Percentiles rank a stretch among this genome's conserved stretches.
Conservation (phyloP, 2,329 filamentous ascomycete species). For the Aureobasidium subglaciale region DNA sequence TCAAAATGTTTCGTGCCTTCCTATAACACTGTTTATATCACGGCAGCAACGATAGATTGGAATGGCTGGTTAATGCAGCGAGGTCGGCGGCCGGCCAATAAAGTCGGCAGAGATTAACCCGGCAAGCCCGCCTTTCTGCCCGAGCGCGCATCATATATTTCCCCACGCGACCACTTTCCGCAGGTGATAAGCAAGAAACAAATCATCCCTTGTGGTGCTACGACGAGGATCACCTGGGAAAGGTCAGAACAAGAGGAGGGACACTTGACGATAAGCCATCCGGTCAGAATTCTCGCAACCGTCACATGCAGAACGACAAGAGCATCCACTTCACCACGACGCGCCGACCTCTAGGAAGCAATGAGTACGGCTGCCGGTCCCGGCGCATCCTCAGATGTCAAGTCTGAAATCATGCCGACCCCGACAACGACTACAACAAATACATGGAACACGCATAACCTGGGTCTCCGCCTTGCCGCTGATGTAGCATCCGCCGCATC, state of each 20-base stretch:
- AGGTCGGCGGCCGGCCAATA: neutral
- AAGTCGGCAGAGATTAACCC: neutral
- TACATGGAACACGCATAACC: slow-evolving; percentile 67
- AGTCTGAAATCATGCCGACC: neutral
- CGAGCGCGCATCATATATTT: neutral
- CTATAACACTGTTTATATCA: neutral
- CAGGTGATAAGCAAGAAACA: neutral
- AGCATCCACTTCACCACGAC: neutral
- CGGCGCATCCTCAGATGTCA: slow-evolving; percentile 17
- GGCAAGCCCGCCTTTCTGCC: neutral
- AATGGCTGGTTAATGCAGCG: neutral
- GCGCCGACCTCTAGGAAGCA: slow-evolving; percentile 19
- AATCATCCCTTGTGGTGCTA: neutral
- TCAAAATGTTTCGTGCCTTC: neutral
- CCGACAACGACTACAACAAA: slow-evolving; percentile 12
- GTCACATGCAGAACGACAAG: slow-evolving; percentile 1
- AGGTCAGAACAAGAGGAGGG: neutral
- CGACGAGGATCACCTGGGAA: neutral
- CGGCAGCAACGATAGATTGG: neutral
- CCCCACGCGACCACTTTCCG: neutral
- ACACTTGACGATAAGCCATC: neutral
- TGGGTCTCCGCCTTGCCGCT: slow-evolving; percentile 58
- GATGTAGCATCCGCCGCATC: slow-evolving; percentile 63
- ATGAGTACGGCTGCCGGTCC: slow-evolving; percentile 24
- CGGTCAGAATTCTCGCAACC: neutral